Base-by-base conservation (phyloP, 495 filamentous ascomycete species). In the Paragyromitra xinjiangensis region DNA sequence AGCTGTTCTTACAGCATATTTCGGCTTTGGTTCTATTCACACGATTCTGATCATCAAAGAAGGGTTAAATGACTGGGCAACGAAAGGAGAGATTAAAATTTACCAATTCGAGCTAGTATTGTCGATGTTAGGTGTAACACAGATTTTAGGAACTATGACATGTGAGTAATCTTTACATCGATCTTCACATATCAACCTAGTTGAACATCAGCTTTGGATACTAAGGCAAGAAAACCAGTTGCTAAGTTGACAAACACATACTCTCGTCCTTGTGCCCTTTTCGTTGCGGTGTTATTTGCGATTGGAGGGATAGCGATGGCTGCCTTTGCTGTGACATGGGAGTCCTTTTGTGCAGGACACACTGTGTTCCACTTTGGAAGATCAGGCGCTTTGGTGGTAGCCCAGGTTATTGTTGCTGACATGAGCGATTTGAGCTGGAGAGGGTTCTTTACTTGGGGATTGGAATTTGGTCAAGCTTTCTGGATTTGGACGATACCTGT, bases 361-460 rank as follows among this genome's bases (percentile, higher is more conserved):
- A n/a, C 66, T 1, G n/a, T 81, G 42, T 71, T 69, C 37, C 44
- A 69, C 37, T 67, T 81, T 40, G 69, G 73, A 9, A 61, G 44
- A 26, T 78, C 72, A 0, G 80, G 78, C 0, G 53, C 68, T 59
- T 58, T 78, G 11, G 19, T 72, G 3, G 78, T 81, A 3, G 55
- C 70, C 22, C 62, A 72, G 62, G 64, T 81, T 11, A 78, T 81
- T 58, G 62, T 81, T 64, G 69, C 78, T 19, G 80, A 81, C 39
- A 74, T 24, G 24, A 81, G 68, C 24, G 80, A 80, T 48, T 51
- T 81, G 16, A 63, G 59, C n/a, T 78, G 73, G 69, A 58, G 80
- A 22, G 71, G 68, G 5, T 40, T 55, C 26, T 75, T 26, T 51
- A 56, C 50, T 24, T 81, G 80, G 80, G 74, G 64, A 34, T 62